A percentile compares a stretch with the other conserved stretches of the same genome.
phyloP scores from a whole-genome alignment of 192 early-diverging fungal species.

The Backusella tuberculispora region DNA sequence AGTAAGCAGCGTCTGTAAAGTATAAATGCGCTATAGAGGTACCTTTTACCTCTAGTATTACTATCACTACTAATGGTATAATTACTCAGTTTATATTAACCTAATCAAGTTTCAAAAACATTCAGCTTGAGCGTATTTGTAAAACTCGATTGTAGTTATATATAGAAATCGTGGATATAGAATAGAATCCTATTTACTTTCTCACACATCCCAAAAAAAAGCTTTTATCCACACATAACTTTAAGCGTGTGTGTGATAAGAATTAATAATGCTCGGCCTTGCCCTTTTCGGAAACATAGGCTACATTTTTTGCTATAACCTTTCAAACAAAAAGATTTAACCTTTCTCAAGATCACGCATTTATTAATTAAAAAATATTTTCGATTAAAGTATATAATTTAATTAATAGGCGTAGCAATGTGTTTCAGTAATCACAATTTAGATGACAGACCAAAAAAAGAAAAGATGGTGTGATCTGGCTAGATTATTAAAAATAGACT shows the following conservation, averaged over 20 bases:
- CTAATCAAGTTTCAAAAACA: too few relatives aligned
- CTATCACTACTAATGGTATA: too few relatives aligned
- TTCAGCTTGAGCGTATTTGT: background rate
- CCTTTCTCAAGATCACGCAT: background rate
- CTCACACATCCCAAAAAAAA: background rate
- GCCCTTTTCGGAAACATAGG: background rate
- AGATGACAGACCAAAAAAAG: background rate
- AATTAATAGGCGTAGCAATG: background rate
- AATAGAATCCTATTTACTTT: background rate
- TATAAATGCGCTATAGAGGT: too few relatives aligned
- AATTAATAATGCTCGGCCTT: background rate
- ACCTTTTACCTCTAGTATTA: too few relatives aligned
- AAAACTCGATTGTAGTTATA: background rate
- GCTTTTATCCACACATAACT: background rate
- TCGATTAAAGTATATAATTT: background rate
- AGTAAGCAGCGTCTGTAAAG: too few relatives aligned
- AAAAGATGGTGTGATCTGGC: background rate
- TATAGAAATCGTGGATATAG: slow-evolving; percentile 15
- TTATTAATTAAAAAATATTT: background rate
- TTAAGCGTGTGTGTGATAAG: too few relatives aligned
- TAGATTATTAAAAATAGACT: background rate
- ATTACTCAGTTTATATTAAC: too few relatives aligned
- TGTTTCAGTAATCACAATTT: background rate
- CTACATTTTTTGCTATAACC: background rate
- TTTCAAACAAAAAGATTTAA: background rate